Evolutionary conservation across 2,329 filamentous ascomycete genomes (phyloP).

Genomic region (Emmonsiellopsis sp.): DNA sequence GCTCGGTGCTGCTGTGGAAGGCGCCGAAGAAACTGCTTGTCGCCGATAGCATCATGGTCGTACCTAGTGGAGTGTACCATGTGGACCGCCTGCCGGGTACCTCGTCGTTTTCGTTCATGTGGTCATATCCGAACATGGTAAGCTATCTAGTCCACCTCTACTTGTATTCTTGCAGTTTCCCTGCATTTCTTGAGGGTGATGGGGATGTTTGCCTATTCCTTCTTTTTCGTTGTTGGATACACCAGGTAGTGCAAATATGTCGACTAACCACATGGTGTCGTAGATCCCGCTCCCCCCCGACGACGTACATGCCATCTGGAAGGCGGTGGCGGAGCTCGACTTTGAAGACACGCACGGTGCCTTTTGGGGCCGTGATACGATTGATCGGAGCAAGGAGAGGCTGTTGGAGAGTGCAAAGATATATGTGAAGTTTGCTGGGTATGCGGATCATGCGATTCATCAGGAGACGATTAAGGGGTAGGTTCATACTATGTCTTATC

Average conservation of each 20-base stretch:
- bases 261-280: not conserved
- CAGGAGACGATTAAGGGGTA: slow-evolving; percentile 11
- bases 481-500: not conserved
- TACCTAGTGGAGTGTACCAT: slow-evolving; percentile 39
- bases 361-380: slow-evolving; percentile 56
- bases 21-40: slow-evolving; percentile 56
- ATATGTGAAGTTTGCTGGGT: slow-evolving; percentile 44
- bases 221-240: not conserved
- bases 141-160: slow-evolving; percentile 10
- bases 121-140: slow-evolving; percentile 59
- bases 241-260: not conserved
- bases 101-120: slow-evolving; percentile 60
- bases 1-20: slow-evolving; percentile 56
- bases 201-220: not conserved
- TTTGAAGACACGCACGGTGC: slow-evolving; percentile 61
- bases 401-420: slow-evolving; percentile 71
- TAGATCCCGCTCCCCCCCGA: slow-evolving; percentile 59
- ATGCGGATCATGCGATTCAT: slow-evolving; percentile 24
- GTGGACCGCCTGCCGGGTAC: slow-evolving; percentile 34
- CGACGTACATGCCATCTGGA: slow-evolving; percentile 62
- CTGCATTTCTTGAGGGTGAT: not conserved
- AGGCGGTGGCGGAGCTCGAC: slow-evolving; percentile 50
- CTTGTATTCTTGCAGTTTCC: slow-evolving; percentile 12
- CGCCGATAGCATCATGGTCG: slow-evolving; percentile 68
- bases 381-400: slow-evolving; percentile 50